phyloP scores from a whole-genome alignment of 441 rosid genomes.

The Gossypium davidsonii region DNA sequence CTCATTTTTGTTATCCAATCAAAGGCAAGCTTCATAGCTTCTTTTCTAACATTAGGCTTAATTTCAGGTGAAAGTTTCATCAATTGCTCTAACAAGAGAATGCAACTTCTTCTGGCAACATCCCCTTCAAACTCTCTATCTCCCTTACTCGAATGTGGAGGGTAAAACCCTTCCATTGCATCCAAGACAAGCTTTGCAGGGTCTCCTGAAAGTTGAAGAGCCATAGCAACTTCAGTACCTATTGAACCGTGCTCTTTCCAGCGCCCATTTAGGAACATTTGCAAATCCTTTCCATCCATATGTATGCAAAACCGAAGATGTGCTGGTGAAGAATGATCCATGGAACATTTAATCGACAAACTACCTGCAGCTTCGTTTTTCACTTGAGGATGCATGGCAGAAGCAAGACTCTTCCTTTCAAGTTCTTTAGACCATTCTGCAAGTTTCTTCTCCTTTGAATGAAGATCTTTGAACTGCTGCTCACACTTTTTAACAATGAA shows the following conservation, averaged over 20 bases:
- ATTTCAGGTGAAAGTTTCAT: slow-evolving; percentile 19
- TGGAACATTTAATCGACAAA: background rate
- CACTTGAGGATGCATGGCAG: background rate
- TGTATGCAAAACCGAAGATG: background rate
- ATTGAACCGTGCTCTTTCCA: slow-evolving; percentile 1
- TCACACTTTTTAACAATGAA: background rate
- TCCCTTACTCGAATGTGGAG: slow-evolving; percentile 13
- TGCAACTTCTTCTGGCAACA: slow-evolving; percentile 24
- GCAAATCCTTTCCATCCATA: slow-evolving; percentile 21
- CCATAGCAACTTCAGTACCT: slow-evolving; percentile 10
- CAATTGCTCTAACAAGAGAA: slow-evolving; percentile 24
- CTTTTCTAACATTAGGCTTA: slow-evolving; percentile 21
- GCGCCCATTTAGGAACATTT: slow-evolving; percentile 9
- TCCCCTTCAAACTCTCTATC: slow-evolving; percentile 9
- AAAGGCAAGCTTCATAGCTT: slow-evolving; percentile 27
- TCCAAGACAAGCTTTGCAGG: slow-evolving; percentile 31
- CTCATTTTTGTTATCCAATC: slow-evolving; percentile 31
- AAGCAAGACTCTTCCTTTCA: slow-evolving; percentile 14
- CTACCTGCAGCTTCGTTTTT: background rate
- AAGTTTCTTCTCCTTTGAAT: slow-evolving; percentile 21
- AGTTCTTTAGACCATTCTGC: slow-evolving; percentile 11
- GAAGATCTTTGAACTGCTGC: slow-evolving; percentile 11
- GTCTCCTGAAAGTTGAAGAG: slow-evolving; percentile 17
- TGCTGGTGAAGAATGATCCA: slow-evolving; percentile 9
- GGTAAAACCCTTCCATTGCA: slow-evolving; percentile 33